Evolutionary conservation across 306 rosid genomes (phyloP).

Genomic region (Alnus glutinosa): DNA sequence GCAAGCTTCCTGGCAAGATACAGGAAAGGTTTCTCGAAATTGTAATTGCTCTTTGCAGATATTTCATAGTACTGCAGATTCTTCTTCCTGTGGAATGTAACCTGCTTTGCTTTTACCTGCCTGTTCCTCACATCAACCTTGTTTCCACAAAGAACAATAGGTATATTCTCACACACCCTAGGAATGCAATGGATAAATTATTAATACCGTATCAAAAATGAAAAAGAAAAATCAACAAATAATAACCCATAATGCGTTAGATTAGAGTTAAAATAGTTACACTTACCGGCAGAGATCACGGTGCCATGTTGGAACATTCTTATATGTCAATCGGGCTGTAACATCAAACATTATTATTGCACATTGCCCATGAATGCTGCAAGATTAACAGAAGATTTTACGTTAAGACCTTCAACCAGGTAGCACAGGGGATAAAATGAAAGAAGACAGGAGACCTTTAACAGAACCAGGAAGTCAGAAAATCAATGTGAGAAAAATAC

Average conservation of each 20-base stretch:
- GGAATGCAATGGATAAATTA: neutral
- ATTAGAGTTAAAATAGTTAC: neutral
- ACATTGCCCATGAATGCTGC: conserved; percentile 79
- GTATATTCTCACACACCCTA: conserved; percentile 80
- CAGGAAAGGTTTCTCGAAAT: conserved; percentile 78
- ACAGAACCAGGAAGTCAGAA: conserved; percentile 1
- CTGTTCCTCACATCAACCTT: conserved; percentile 83
- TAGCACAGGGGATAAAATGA: neutral
- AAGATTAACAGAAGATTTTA: conserved; percentile 1
- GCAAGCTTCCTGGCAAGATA: conserved; percentile 79
- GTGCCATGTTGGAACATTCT: conserved; percentile 84
- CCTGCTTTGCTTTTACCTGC: conserved; percentile 84
- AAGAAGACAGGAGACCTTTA: neutral
- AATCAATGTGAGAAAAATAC: neutral
- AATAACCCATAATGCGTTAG: neutral
- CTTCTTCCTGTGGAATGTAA: conserved; percentile 82
- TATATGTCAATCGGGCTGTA: conserved; percentile 67
- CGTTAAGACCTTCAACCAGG: conserved; percentile 1
- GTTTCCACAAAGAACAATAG: conserved; percentile 80
- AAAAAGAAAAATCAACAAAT: neutral
- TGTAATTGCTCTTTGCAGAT: conserved; percentile 84
- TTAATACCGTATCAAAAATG: neutral
- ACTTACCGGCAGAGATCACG: conserved; percentile 73
- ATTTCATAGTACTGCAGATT: conserved; percentile 82
- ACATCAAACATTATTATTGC: conserved; percentile 83